A percentile compares a stretch with the other conserved stretches of the same genome.
Conservation (phyloP, 148 eudicot species). For the Chenopodium album region DNA sequence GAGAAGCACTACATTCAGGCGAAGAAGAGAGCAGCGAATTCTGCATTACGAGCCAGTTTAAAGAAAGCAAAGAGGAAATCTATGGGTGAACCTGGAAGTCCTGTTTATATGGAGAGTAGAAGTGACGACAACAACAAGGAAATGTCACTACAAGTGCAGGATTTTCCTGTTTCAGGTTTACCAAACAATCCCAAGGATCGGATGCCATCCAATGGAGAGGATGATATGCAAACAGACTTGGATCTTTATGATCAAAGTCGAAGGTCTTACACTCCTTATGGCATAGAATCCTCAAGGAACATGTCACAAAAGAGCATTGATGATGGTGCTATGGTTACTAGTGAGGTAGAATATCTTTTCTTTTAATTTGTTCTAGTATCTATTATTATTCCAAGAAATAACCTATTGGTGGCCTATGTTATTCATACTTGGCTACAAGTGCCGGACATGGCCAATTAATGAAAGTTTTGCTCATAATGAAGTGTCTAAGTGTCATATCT, state of each 20-base stretch:
- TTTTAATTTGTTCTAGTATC: neutral
- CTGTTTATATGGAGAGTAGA: constrained; percentile 65
- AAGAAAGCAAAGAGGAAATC: constrained; percentile 73
- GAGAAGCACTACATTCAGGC: constrained; percentile 98
- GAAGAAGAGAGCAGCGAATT: constrained; percentile 95
- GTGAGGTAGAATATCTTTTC: constrained; percentile 36
- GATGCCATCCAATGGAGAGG: constrained; percentile 41
- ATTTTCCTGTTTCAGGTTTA: constrained; percentile 41
- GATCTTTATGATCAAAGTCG: constrained; percentile 50
- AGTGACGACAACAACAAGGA: constrained; percentile 91
- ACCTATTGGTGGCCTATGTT: neutral
- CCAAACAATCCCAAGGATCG: constrained; percentile 49
- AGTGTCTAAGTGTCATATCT: too few species aligned
- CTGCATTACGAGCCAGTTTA: constrained; percentile 81
- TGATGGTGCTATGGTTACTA: constrained; percentile 43
- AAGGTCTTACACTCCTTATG: constrained; percentile 47
- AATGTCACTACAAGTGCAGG: constrained; percentile 41
- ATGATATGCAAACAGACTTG: constrained; percentile 51
- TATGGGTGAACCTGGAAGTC: constrained; percentile 57
- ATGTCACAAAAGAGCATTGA: constrained; percentile 45
- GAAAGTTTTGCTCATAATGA: too few species aligned
- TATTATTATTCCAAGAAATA: neutral
- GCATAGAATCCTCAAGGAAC: constrained; percentile 49
- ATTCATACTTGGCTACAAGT: too few species aligned
- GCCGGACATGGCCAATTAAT: too few species aligned